Evolutionary conservation across 805 yeast genomes (phyloP), one percentile per base, ranked within the genome.

Genomic region (Hanseniaspora taiwanica): DNA sequence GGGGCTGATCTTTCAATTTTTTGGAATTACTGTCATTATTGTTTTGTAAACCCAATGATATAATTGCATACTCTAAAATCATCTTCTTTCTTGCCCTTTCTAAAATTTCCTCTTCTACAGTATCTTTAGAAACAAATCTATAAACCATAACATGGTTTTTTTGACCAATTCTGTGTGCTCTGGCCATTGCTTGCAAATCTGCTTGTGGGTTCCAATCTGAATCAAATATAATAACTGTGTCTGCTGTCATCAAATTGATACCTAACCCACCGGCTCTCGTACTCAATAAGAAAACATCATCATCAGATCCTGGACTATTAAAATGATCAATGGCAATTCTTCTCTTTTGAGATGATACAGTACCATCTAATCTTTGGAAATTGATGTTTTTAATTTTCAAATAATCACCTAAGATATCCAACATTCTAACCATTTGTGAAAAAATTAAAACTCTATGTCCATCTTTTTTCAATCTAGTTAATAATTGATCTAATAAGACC

Each of bases 181-280:
- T 77, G 0, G 98, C 98, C 98, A 91, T 91, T 1, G 98, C 98
- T 63, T 91, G 98, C 53, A 91, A 68, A 69, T 91, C 98, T 0
- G 98, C 98, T 60, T 91, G 98, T 0, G 98, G 98, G 56, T 91
- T 91, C 98, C 98, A 91, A 64, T 91, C 98, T 4, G 95, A 84
- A 62, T 91, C 98, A 62, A 91, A 91, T 32, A 91, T 89, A 50
- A 91, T 84, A 21, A 91, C 99, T 6, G 99, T 91, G 56, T 91
- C 99, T 3, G 99, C 99, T 5, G 98, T 91, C 98, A 91, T 91
- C 57, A 91, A 69, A 59, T 91, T 91, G 57, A 91, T 91, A 62
- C 99, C 99, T 45, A 91, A 69, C 40, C 99, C 99, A 66, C 99
- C 99, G 12, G 99, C 99, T 66, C 99, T 76, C 1, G 99, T 91